Base-by-base conservation (phyloP, 2,329 filamentous ascomycete species). In the Pleomassaria siparia region DNA sequence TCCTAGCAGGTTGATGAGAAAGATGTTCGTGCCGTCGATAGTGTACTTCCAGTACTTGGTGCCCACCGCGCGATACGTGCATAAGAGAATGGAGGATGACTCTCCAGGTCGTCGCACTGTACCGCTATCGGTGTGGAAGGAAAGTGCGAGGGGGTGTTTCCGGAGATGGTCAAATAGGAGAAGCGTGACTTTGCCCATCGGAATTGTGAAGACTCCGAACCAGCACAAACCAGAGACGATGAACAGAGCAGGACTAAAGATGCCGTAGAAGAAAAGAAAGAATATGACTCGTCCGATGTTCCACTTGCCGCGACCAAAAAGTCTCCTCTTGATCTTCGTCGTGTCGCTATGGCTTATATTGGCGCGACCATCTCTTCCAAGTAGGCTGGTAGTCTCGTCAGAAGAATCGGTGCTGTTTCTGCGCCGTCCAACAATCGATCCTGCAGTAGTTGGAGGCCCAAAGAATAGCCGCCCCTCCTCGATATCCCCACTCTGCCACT, bases 21-120 rank as follows among this genome's bases (percentile, higher is more conserved):
- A 97, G 66, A 99, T 95, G 73, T 99, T 99, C 51, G 94, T 99
- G 46, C 94, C 95, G 66, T 99, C 94, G 49, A 99, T 80, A 3
- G 94, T 99, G 74, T 99, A 99, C 74, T 99, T 99, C 92, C 95
- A 99, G 76, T 99, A 99, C 71, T 92, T 92, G 58, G 85, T 79
- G 11, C 94, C 94, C 11, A 95, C 92, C 35, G 94, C 94, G 49
- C 95, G 88, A 74, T 99, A 99, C 5, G 94, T 99, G 79, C 94
- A 99, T 26, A 99, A 80, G 15, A 99, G 78, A 51, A 99, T 92
- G 10, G 91, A 92, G 37, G 90, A 87, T 16, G 87, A 84, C 13
- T 84, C 84, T 39, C 86, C 85, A 7, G 83, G 81, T 11, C 80
- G 78, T 46, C 91, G 86, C 21, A 88, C 84, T 62, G 87, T 88